These are phyloP conservation scores for Aaosphaeria pasadenensis DNA, from an alignment of 2,329 filamentous ascomycete genomes.

Conservation along the genomic window DNA sequence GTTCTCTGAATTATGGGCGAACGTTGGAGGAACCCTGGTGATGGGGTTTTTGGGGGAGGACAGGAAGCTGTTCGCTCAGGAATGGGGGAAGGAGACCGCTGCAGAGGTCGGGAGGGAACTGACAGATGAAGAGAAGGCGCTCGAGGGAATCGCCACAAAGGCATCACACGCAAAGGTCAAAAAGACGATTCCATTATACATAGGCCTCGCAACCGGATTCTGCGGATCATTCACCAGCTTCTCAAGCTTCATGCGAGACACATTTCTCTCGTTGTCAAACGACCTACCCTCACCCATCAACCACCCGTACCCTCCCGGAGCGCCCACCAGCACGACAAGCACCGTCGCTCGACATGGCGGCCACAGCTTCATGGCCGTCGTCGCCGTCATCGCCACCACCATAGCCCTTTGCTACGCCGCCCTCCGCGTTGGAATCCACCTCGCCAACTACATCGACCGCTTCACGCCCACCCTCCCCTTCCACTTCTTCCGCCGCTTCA, in stretches of 20 bases:
- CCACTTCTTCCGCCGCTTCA: constrained; percentile 52
- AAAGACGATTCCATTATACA: constrained; percentile 84
- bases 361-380: constrained; percentile 77
- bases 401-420: constrained; percentile 67
- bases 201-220: constrained; percentile 81
- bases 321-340: constrained; percentile 17
- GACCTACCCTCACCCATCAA: constrained; percentile 57
- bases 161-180: constrained; percentile 56
- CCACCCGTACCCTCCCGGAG: constrained; percentile 30
- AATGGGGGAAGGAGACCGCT: constrained; percentile 42
- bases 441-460: constrained; percentile 62
- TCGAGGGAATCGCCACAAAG: constrained; percentile 44
- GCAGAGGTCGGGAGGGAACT: constrained; percentile 1
- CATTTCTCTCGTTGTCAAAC: constrained; percentile 77
- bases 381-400: constrained; percentile 72
- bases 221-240: constrained; percentile 90
- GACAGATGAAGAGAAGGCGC: constrained; percentile 36
- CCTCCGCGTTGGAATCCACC: constrained; percentile 69
- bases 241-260: constrained; percentile 78
- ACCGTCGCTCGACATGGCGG: constrained; percentile 61
- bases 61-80: constrained; percentile 60
- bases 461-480: constrained; percentile 61
- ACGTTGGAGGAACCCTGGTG: constrained; percentile 74
- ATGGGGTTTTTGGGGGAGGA: constrained; percentile 88
- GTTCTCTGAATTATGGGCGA: constrained; percentile 80